phyloP scores from a whole-genome alignment of 805 yeast genomes.

The Metschnikowia shivogae region DNA sequence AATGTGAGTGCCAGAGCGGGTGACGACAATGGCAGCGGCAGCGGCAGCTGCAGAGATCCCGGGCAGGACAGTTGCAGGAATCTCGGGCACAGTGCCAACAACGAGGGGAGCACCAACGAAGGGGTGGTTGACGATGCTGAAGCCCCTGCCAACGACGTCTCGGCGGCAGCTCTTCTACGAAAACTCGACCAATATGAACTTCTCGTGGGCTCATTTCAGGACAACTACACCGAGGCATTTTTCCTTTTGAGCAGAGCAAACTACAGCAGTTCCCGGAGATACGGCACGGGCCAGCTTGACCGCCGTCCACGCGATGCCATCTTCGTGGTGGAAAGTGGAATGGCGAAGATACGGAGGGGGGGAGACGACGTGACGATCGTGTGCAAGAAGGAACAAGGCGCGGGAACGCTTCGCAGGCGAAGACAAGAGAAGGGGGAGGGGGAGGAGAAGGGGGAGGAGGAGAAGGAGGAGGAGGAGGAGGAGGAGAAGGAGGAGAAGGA shows the following conservation, averaged over 20 bases:
- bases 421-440: background rate
- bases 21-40: too few relatives aligned
- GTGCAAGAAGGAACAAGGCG: background rate
- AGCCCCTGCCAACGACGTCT: background rate
- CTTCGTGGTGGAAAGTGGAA: conserved; percentile 10
- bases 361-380: background rate
- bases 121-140: too few relatives aligned
- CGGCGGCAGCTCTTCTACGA: background rate
- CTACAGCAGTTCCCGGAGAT: conserved; percentile 29
- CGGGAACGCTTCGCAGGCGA: conserved; percentile 1
- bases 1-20: too few relatives aligned
- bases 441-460: background rate
- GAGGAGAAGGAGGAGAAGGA: background rate
- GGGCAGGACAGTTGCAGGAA: too few relatives aligned
- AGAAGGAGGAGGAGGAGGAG: background rate
- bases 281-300: conserved; percentile 43
- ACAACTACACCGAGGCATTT: conserved; percentile 32
- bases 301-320: conserved; percentile 27
- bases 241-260: conserved; percentile 45
- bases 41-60: too few relatives aligned
- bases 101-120: too few relatives aligned
- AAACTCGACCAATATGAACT: conserved; percentile 30
- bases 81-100: too few relatives aligned
- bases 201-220: conserved; percentile 17
- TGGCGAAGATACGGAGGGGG: background rate